Evolutionary conservation across 2,329 filamentous ascomycete genomes (phyloP), one percentile per base, ranked within the genome.

Genomic region (Xylariomycetidae sp.): DNA sequence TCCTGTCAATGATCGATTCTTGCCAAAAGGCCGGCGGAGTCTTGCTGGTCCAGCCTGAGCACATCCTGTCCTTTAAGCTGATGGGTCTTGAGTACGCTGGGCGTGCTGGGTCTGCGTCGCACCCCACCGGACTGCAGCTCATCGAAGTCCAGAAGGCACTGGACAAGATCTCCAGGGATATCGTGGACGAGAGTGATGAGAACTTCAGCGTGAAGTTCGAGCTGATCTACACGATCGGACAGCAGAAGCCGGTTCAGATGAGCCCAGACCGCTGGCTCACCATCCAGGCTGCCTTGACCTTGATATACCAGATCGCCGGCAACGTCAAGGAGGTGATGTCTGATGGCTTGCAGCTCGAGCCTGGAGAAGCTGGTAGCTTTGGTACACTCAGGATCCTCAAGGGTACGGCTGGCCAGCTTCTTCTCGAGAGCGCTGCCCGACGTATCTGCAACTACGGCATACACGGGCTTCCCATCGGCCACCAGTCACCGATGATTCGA

Each of bases 141-240:
- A 39, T 71, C 0, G 13, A 49, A 1, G 63, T 55, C 0, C 67
- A 75, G n/a, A 16, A 55, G 0, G 70, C 65, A 40, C 57, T 80
- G 1, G 53, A 70, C 19, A 10, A 31, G 0, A 38, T 53, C 2
- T 61, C 67, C 0, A 59, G 75, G 0, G 76, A 81, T 39, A 63
- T 84, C 2, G 60, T 83, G 0, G 78, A 83, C 36, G 77, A 84
- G 50, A 77, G 72, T 24, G 79, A 84, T 29, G 76, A 82, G 36
- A 75, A 74, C 34, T 72, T 82, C 26, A 74, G 65, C 26, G 63
- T 69, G 4, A 73, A 70, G 29, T 79, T 78, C 24, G 75, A 83
- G 44, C 52, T 82, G 0, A 61, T 82, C 2, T 82, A 83, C 37
- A 79, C 76, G 0, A 69, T 81, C 44, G 79, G 77, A 0, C 39